Conservation (phyloP, 768 basidiomycete species). For the Naematelia encephala region DNA sequence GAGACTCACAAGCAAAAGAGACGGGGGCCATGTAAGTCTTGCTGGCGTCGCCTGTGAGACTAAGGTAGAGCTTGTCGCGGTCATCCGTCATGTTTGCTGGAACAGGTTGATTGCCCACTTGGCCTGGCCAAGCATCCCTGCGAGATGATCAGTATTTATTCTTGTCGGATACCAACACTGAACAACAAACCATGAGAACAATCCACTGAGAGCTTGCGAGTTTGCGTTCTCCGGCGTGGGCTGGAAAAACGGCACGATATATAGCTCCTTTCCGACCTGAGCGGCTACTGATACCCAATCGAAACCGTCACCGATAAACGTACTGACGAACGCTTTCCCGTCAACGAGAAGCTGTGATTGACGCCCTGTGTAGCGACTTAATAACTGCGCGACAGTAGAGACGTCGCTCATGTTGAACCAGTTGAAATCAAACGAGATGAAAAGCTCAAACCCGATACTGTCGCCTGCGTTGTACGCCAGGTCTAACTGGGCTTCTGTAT, state of each 20-base stretch:
- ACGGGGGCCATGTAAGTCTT: constrained; percentile 46
- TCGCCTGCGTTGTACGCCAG: constrained; percentile 44
- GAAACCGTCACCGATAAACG: constrained; percentile 50
- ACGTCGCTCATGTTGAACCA: constrained; percentile 41
- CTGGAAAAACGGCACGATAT: constrained; percentile 46
- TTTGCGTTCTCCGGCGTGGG: constrained; percentile 32
- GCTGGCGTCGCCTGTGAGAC: constrained; percentile 7
- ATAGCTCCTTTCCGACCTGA: constrained; percentile 31
- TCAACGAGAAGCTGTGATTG: constrained; percentile 41
- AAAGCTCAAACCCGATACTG: constrained; percentile 37
- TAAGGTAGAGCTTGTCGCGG: constrained; percentile 34
- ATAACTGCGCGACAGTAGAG: constrained; percentile 20
- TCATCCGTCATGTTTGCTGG: constrained; percentile 27
- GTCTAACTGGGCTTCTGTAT: constrained; percentile 43
- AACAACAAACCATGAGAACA: constrained; percentile 49
- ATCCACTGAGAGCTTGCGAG: constrained; percentile 30
- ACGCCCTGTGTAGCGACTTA: constrained; percentile 29
- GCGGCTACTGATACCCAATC: constrained; percentile 33
- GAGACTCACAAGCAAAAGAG: constrained; percentile 32
- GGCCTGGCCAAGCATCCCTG: constrained; percentile 48
- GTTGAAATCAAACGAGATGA: constrained; percentile 52
- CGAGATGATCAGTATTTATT: neutral
- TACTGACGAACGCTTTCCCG: constrained; percentile 46
- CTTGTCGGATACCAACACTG: too few relatives aligned
- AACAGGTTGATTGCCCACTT: constrained; percentile 39